Conservation (phyloP, 306 rosid genomes). For the Cajanus cajan region DNA sequence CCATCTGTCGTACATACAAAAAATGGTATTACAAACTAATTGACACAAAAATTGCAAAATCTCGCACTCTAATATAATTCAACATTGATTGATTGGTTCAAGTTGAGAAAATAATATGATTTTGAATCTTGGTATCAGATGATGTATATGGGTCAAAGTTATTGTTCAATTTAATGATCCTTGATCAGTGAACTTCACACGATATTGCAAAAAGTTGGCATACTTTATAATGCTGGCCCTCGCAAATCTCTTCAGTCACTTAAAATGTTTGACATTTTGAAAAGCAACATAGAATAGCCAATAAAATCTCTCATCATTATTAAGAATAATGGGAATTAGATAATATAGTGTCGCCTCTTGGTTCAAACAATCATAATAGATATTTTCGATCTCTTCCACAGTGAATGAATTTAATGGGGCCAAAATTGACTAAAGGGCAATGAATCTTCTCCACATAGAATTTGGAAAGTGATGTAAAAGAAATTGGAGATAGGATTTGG, state of each 20-base stretch:
- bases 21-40: neutral
- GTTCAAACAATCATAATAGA: neutral
- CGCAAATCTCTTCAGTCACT: slow-evolving; percentile 13
- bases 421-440: neutral
- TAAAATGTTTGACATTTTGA: neutral
- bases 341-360: neutral
- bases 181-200: neutral
- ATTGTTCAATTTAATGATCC: neutral
- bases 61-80: neutral
- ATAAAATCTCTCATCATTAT: neutral
- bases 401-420: neutral
- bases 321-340: neutral
- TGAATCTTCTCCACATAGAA: neutral
- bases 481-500: neutral
- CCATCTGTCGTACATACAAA: neutral
- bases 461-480: neutral
- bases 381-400: neutral
- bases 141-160: neutral
- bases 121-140: neutral
- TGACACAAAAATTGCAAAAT: neutral
- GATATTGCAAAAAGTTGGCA: neutral
- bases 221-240: slow-evolving; percentile 10
- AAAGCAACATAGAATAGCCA: slow-evolving; percentile 2
- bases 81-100: neutral
- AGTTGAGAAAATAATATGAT: neutral